Base-by-base conservation (phyloP, 2,329 filamentous ascomycete species). In the Diplodia mutila region DNA sequence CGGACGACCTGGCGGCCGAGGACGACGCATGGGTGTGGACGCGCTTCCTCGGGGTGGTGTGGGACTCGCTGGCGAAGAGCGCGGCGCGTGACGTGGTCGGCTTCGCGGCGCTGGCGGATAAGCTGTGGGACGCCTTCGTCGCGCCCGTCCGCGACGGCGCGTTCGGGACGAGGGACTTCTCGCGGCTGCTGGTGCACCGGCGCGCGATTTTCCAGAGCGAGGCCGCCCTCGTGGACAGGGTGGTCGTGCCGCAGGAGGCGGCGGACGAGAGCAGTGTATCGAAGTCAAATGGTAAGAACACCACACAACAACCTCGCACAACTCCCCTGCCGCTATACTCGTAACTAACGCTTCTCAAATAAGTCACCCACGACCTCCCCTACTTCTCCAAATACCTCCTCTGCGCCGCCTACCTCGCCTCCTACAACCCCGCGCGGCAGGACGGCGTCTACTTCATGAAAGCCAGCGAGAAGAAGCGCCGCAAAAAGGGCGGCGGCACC, bases 111-210 rank as follows among this genome's bases (percentile, higher is more conserved):
- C 87, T 90, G 61, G 93, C 91, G 74, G 79, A 87, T 59, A 87
- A 89, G 52, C 85, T 98, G 23, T 99, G 95, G 95, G 89, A 90
- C 12, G 86, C 89, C 4, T 98, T 99, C 78, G 89, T 92, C 0
- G 86, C 87, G 7, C 94, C 94, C 0, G 86, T 98, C 27, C 79
- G 89, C 1, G 87, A 89, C 1, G 91, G 91, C n/a, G 89, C 90
- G 9, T 89, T 90, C 73, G 85, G 86, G 1, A 88, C 91, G 11
- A 89, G 90, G 72, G 93, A 97, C 74, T 97, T 97, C 79, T 90
- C 91, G 16, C 90, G 91, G 70, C 83, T 99, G 8, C 85, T 98
- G 67, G 89, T 94, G 59, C 86, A 88, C 1, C 86, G 89, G 29
- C 84, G 90, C 18, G 81, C 84, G 0, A 84, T 92, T 39, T 91